Percentiles rank a stretch among this genome's conserved stretches.
Conservation (phyloP, 2,329 filamentous ascomycete genomes). For the Westerdykella aurantiaca region DNA sequence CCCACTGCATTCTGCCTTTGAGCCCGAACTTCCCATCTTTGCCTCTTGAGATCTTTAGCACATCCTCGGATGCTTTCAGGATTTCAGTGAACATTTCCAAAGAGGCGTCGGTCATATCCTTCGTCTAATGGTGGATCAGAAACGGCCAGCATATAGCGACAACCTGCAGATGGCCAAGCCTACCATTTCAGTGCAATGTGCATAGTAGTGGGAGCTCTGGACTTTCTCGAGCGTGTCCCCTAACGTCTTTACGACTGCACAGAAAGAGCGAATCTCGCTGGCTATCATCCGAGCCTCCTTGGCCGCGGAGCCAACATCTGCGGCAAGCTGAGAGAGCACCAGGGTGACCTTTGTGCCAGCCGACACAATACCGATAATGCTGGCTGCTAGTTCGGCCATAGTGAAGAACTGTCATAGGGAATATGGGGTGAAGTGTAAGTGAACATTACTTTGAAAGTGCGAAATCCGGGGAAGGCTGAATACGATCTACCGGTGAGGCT, state of each 20-base stretch:
- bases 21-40: constrained; percentile 13
- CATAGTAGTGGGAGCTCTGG: constrained; percentile 12
- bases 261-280: constrained; percentile 15
- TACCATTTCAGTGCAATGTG: constrained; percentile 14
- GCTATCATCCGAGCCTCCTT: constrained; percentile 18
- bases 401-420: neutral
- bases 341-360: constrained; percentile 18
- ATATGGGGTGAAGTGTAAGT: neutral
- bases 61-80: constrained; percentile 9
- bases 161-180: neutral
- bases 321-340: constrained; percentile 15
- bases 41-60: constrained; percentile 8
- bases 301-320: constrained; percentile 17
- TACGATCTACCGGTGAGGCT: neutral
- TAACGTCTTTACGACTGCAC: constrained; percentile 15
- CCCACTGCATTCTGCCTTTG: constrained; percentile 12
- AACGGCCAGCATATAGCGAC: neutral
- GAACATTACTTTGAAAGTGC: neutral
- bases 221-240: constrained; percentile 11
- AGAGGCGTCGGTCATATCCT: constrained; percentile 13
- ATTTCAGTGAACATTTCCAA: constrained; percentile 20
- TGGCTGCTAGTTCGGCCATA: constrained; percentile 19
- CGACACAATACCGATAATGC: constrained; percentile 20
- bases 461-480: neutral
- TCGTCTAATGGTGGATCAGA: neutral